These are phyloP conservation scores for Vigna nakashimae DNA, from an alignment of 306 rosid genomes.

Conservation along the genomic window DNA sequence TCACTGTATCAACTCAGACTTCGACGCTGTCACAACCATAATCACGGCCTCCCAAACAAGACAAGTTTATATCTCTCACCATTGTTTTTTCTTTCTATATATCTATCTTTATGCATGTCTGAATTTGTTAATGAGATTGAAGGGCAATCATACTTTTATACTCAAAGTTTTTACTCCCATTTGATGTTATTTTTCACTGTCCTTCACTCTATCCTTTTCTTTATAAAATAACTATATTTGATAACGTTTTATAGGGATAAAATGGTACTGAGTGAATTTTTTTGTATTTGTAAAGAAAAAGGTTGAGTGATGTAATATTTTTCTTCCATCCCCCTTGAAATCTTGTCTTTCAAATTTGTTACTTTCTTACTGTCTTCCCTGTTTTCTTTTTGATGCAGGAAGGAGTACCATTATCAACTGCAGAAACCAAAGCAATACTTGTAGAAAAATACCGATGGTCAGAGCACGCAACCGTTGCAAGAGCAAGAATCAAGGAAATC, in stretches of 20 bases:
- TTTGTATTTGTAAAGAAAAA: no score
- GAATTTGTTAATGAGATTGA: no score
- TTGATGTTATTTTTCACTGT: no score
- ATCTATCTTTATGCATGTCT: no score
- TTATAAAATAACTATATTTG: no score
- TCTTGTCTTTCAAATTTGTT: background rate
- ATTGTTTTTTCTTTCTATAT: background rate
- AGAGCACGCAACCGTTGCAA: constrained; percentile 53
- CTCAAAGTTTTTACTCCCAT: no score
- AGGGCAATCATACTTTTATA: no score
- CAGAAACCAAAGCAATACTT: constrained; percentile 51
- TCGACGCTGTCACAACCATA: constrained; percentile 64
- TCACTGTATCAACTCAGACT: constrained; percentile 88
- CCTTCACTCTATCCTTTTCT: no score
- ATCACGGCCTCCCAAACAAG: constrained; percentile 55
- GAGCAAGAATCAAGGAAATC: constrained; percentile 52
- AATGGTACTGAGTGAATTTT: no score
- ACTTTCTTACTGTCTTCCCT: background rate
- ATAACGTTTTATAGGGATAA: no score
- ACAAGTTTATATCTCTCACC: constrained; percentile 45
- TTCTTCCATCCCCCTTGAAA: background rate
- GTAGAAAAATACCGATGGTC: constrained; percentile 60
- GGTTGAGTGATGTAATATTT: no score
- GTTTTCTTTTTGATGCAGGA: constrained; percentile 46
- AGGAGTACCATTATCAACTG: constrained; percentile 48